phyloP scores from a whole-genome alignment of 163 green algal species.

The Prototheca cutis region DNA sequence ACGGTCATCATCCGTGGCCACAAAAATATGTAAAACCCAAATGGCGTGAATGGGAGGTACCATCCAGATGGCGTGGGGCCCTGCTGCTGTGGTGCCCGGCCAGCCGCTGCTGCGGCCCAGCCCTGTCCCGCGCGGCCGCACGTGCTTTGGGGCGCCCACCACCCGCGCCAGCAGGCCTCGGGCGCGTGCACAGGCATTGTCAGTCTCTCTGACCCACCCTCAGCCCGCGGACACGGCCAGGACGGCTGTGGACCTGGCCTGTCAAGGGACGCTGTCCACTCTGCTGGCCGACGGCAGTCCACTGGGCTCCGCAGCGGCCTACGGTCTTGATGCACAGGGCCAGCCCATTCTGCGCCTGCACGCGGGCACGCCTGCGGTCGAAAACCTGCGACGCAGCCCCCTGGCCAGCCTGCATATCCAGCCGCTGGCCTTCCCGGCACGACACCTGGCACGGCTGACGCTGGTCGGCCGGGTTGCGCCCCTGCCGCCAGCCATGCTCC shows the following conservation, averaged over 20 bases:
- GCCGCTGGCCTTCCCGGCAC: constrained; percentile 50
- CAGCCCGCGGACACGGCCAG: constrained; percentile 56
- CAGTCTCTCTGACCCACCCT: too few species aligned
- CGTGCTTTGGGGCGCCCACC: too few species aligned
- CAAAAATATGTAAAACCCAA: too few species aligned
- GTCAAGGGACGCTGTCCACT: constrained; percentile 69
- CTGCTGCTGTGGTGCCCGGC: too few species aligned
- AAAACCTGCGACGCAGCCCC: constrained; percentile 47
- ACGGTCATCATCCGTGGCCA: too few species aligned
- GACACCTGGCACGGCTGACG: constrained; percentile 60
- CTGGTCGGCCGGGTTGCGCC: constrained; percentile 46
- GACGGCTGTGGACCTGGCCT: constrained; percentile 63
- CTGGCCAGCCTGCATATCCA: constrained; percentile 74
- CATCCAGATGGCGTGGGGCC: too few species aligned
- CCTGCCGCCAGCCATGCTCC: constrained; percentile 15
- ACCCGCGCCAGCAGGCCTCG: too few species aligned
- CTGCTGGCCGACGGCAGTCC: constrained; percentile 46
- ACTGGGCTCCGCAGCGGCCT: constrained; percentile 68
- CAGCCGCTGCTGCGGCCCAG: too few species aligned
- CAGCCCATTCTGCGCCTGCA: constrained; percentile 59
- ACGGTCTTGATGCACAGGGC: constrained; percentile 62
- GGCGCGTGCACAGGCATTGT: too few species aligned
- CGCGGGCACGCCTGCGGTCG: constrained; percentile 47
- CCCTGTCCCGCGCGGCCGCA: too few species aligned
- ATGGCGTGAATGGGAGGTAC: too few species aligned